These are phyloP conservation scores for Saccharomycopsis fodiens DNA, from an alignment of 805 yeast species.

Conservation along the genomic window DNA sequence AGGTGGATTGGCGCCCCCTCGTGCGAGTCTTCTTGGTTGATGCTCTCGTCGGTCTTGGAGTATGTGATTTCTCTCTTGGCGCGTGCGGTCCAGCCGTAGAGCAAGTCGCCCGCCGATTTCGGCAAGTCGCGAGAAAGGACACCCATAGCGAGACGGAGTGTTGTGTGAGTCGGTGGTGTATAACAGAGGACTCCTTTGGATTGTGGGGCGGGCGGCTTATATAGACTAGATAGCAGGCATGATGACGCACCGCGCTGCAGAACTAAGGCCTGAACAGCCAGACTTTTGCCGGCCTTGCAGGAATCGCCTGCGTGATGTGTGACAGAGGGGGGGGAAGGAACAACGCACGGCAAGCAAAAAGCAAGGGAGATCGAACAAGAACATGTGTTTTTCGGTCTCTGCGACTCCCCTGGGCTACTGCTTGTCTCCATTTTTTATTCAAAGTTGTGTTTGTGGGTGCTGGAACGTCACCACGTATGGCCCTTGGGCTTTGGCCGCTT, in stretches of 20 bases:
- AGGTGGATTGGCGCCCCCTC: conserved; percentile 19
- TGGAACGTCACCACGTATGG: too few species aligned
- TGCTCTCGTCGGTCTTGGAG: conserved; percentile 28
- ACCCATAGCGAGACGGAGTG: conserved; percentile 19
- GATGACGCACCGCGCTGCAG: neutral
- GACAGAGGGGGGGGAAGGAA: too few species aligned
- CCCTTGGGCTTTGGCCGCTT: too few species aligned
- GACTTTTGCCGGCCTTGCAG: neutral
- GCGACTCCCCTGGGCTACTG: too few species aligned
- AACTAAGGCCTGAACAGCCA: neutral
- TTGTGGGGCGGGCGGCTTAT: neutral
- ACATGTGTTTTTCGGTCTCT: too few species aligned
- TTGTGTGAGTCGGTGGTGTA: too few species aligned
- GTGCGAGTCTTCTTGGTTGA: conserved; percentile 22
- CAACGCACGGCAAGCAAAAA: too few species aligned
- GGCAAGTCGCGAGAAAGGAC: conserved; percentile 43
- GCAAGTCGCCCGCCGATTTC: conserved; percentile 29
- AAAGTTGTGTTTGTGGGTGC: too few species aligned
- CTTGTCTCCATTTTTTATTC: too few species aligned
- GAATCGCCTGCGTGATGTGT: too few species aligned
- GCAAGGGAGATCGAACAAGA: too few species aligned
- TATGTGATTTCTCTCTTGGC: conserved; percentile 37
- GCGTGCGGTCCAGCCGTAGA: conserved; percentile 36
- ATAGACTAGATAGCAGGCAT: neutral
- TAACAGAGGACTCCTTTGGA: too few species aligned